Evolutionary conservation across 1,284 basidiomycete genomes (phyloP).

Genomic region (Cutaneotrichosporon sp.): DNA sequence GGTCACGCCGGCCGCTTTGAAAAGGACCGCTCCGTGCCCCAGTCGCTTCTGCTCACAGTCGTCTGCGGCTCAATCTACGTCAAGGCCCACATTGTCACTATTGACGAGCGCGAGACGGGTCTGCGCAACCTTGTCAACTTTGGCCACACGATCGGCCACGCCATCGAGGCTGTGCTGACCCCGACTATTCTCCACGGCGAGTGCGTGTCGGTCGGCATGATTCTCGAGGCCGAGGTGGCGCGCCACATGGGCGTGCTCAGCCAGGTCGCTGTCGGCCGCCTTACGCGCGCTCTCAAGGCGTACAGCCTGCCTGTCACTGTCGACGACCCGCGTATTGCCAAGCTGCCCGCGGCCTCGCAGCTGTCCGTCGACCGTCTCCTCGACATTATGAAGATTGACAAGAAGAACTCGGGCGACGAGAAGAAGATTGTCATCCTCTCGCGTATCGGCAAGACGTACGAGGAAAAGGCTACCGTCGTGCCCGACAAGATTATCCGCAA

Average conservation of each 20-base stretch:
- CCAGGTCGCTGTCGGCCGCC: constrained; percentile 82
- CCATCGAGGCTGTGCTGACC: constrained; percentile 87
- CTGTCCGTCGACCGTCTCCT: constrained; percentile 78
- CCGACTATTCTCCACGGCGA: constrained; percentile 89
- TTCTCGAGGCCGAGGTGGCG: constrained; percentile 86
- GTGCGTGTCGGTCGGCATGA: constrained; percentile 87
- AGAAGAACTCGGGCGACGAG: constrained; percentile 84
- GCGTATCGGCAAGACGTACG: constrained; percentile 84
- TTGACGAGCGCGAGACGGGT: constrained; percentile 91
- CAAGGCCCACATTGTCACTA: constrained; percentile 90
- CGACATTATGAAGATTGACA: constrained; percentile 90
- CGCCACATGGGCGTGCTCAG: constrained; percentile 76
- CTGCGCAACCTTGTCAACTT: constrained; percentile 96
- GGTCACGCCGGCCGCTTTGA: constrained; percentile 63
- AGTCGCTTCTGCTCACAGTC: constrained; percentile 64
- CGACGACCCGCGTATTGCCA: constrained; percentile 66
- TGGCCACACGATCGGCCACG: constrained; percentile 92
- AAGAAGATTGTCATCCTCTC: constrained; percentile 93
- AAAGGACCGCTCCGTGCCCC: constrained; percentile 63
- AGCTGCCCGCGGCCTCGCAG: constrained; percentile 62
- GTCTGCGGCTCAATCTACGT: constrained; percentile 83
- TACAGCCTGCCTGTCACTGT: constrained; percentile 82
- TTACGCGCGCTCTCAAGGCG: constrained; percentile 73
- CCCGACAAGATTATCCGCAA: constrained; percentile 72
- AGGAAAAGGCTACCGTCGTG: constrained; percentile 85